Percentiles rank a stretch among this genome's conserved stretches.
Evolutionary conservation across 768 basidiomycete genomes (phyloP).

Genomic region (Suillus spraguei): DNA sequence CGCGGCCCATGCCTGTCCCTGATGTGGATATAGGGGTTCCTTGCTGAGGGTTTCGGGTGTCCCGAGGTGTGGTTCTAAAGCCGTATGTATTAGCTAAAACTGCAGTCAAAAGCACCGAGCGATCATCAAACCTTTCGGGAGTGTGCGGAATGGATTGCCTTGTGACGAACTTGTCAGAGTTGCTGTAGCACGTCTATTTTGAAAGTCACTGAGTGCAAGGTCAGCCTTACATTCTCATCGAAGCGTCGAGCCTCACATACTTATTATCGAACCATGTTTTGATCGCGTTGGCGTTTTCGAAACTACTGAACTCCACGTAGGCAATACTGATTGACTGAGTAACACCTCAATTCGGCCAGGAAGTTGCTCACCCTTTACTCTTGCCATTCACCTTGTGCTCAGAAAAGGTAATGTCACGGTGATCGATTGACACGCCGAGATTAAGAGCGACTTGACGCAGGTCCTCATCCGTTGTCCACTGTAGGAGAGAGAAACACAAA

Average conservation of each 20-base stretch:
- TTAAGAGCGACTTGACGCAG: conserved; percentile 74
- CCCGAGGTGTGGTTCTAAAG: conserved; percentile 73
- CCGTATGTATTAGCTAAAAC: conserved; percentile 8
- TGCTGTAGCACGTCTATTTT: conserved; percentile 79
- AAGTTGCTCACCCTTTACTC: conserved; percentile 83
- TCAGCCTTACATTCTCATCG: not conserved
- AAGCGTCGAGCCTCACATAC: conserved; percentile 39
- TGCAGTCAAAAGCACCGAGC: conserved; percentile 4
- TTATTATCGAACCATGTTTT: conserved; percentile 90
- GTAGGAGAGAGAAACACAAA: conserved; percentile 30
- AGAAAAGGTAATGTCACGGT: conserved; percentile 91
- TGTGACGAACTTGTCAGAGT: conserved; percentile 70
- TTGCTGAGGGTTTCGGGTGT: conserved; percentile 43
- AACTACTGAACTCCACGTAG: conserved; percentile 76
- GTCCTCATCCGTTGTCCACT: conserved; percentile 99
- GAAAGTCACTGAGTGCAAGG: conserved; percentile 65
- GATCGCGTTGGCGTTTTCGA: conserved; percentile 62
- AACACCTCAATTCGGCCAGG: not conserved
- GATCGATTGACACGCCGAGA: conserved; percentile 72
- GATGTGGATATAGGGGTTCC: conserved; percentile 25
- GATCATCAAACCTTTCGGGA: conserved; percentile 78
- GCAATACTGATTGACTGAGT: conserved; percentile 62
- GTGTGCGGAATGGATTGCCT: conserved; percentile 91
- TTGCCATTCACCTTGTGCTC: conserved; percentile 99
- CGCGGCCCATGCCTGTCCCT: conserved; percentile 37